Base-by-base conservation (phyloP, 1,284 basidiomycete species). In the Rhodotorula glutinis region DNA sequence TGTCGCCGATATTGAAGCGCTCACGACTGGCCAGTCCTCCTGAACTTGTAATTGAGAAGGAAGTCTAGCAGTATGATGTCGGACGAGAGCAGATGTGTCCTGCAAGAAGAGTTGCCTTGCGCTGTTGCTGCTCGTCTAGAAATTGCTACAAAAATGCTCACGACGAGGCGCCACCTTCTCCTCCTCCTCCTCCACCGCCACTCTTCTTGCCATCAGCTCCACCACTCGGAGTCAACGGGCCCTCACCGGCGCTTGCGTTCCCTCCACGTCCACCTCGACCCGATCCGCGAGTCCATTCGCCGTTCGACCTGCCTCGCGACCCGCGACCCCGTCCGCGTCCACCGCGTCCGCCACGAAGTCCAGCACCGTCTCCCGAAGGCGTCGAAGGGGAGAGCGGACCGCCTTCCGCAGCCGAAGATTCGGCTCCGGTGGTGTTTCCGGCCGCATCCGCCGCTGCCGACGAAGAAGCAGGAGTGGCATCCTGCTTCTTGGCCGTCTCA, bases 1-100 rank as follows among this genome's bases (percentile, higher is more conserved):
- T 29, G 67, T 71, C 1, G 67, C 29, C 14, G 67, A 72, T 19
- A 57, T 73, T 29, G 72, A 73, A 59, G 63, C 62, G 3, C 60
- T 71, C 23, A 73, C 72, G n/a, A 61, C 69, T 5, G 64, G 57
- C 30, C 57, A 58, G 49, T 52, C 29, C 4, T 53, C 52, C 5
- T 59, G 19, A 51, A 33, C 19, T 11, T 16, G 38, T 13, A 41
- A 25, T 16, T n/a, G 10, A 33, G 53, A 54, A n/a, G 21, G 38
- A 54, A 7, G 43, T 16, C 43, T 16, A 21, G 43, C 43, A 19
- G 43, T 44, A 38, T 38, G 7, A 38, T 7, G 33, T 38, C 33
- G 43, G 33, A 25, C 23, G 21, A 25, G 53, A 33, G 5, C 23
- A 3, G 19, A 17, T 21, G 3, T 30, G 51, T 21, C 21, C 43